Percentiles rank a stretch among this genome's conserved stretches.
phyloP scores from a whole-genome alignment of 73 alveolate species.

The Tetrahymena thermophila region DNA sequence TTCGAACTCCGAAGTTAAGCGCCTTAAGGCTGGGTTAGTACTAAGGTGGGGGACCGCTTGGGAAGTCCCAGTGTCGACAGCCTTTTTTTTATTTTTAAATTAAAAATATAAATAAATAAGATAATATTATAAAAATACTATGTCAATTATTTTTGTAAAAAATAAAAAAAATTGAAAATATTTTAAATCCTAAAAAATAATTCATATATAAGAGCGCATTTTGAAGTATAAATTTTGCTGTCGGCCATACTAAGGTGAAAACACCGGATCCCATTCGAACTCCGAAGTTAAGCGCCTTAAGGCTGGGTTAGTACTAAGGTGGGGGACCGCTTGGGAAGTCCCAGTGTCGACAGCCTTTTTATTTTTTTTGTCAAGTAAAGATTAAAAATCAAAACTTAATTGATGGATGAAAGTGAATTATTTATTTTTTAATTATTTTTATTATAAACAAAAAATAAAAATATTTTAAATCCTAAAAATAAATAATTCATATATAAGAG shows the following conservation, averaged over 20 bases:
- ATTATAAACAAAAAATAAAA: too few relatives aligned
- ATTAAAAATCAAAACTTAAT: too few relatives aligned
- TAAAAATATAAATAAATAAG: too few relatives aligned
- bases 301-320: conserved; percentile 99
- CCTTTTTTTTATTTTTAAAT: conserved; percentile 41
- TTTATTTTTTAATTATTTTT: too few relatives aligned
- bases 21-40: conserved; percentile 99
- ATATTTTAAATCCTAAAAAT: too few relatives aligned
- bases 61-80: conserved; percentile 95
- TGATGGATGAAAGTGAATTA: too few relatives aligned
- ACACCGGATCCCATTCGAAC: conserved; percentile 99
- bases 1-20: conserved; percentile 99
- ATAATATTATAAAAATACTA: too few relatives aligned
- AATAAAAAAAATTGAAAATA: neutral
- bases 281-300: conserved; percentile 99
- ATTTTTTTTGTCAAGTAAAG: neutral
- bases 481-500: neutral
- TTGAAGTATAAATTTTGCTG: conserved; percentile 36
- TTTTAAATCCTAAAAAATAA: too few relatives aligned
- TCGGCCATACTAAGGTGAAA: conserved; percentile 98
- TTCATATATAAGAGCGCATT: neutral
- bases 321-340: conserved; percentile 99
- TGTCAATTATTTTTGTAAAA: too few relatives aligned
- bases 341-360: conserved; percentile 83
- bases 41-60: conserved; percentile 99